These are phyloP conservation scores for Talaromyces trachyspermus DNA, from an alignment of 495 filamentous ascomycete genomes.

Conservation along the genomic window DNA sequence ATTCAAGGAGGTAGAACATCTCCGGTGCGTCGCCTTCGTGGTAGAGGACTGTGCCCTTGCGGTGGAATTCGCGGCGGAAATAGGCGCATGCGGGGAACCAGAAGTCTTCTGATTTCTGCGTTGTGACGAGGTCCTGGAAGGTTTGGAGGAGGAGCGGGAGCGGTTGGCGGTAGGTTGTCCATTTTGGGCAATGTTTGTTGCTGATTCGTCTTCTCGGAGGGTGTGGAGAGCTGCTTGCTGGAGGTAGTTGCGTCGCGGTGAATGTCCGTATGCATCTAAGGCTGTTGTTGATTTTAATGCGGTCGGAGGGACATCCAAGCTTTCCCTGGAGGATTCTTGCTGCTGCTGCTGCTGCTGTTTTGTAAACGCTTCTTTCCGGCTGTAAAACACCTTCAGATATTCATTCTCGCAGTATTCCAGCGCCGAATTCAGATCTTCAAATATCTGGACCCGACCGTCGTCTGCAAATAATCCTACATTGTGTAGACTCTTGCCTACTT, in stretches of 20 bases:
- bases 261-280: slow-evolving; percentile 52
- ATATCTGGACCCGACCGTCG: slow-evolving; percentile 62
- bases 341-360: slow-evolving; percentile 15
- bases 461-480: slow-evolving; percentile 73
- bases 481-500: slow-evolving; percentile 67
- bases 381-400: slow-evolving; percentile 79
- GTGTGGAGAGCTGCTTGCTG: slow-evolving; percentile 70
- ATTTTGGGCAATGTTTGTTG: slow-evolving; percentile 45
- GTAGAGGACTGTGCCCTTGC: slow-evolving; percentile 67
- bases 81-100: slow-evolving; percentile 74
- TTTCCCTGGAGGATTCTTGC: slow-evolving; percentile 6
- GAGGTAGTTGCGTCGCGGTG: slow-evolving; percentile 71
- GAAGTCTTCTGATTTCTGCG: slow-evolving; percentile 79
- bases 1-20: slow-evolving; percentile 87
- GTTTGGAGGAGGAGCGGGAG: slow-evolving; percentile 86
- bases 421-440: slow-evolving; percentile 85
- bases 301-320: slow-evolving; percentile 46
- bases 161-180: slow-evolving; percentile 81
- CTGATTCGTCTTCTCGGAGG: slow-evolving; percentile 50
- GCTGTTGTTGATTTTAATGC: slow-evolving; percentile 15
- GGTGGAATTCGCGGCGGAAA: slow-evolving; percentile 59
- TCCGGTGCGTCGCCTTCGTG: slow-evolving; percentile 59
- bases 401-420: slow-evolving; percentile 94
- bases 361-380: slow-evolving; percentile 33
- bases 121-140: slow-evolving; percentile 75